phyloP scores from a whole-genome alignment of 805 yeast genomes.

The Jamesozyma lodderae region DNA sequence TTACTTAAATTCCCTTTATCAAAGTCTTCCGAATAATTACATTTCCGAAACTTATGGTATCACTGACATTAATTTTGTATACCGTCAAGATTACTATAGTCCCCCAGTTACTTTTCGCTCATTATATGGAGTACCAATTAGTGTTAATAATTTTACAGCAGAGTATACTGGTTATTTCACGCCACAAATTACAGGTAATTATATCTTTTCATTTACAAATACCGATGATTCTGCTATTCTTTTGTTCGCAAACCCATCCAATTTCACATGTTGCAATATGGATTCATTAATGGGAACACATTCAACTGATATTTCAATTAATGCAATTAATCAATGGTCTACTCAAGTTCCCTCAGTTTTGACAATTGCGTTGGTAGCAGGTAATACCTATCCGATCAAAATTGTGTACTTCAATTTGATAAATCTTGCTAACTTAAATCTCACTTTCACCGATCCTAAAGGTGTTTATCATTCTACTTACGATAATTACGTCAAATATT shows the following conservation, averaged over 20 bases:
- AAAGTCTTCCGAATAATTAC: not conserved
- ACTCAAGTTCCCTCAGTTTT: not conserved
- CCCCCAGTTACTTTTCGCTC: not conserved
- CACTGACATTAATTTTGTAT: not conserved
- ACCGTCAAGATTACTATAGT: not conserved
- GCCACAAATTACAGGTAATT: conserved; percentile 28
- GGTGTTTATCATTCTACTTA: not conserved
- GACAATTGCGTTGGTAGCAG: conserved; percentile 8
- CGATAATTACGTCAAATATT: not conserved
- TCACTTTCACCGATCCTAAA: conserved; percentile 5
- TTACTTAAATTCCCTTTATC: not conserved
- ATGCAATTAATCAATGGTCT: not conserved
- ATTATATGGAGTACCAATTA: not conserved
- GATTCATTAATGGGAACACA: not conserved
- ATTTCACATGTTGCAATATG: conserved; percentile 12
- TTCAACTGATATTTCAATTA: not conserved
- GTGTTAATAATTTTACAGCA: conserved; percentile 15
- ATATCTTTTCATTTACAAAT: conserved; percentile 15
- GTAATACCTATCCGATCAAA: conserved; percentile 13
- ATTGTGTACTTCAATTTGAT: conserved; percentile 12
- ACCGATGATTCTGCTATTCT: conserved; percentile 27
- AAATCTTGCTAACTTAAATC: conserved; percentile 1
- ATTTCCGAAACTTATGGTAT: not conserved
- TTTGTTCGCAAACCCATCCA: conserved; percentile 23
- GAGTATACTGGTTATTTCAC: conserved; percentile 24